Evolutionary conservation across 805 yeast species (phyloP).

Genomic region (Pichia sporocuriosa): DNA sequence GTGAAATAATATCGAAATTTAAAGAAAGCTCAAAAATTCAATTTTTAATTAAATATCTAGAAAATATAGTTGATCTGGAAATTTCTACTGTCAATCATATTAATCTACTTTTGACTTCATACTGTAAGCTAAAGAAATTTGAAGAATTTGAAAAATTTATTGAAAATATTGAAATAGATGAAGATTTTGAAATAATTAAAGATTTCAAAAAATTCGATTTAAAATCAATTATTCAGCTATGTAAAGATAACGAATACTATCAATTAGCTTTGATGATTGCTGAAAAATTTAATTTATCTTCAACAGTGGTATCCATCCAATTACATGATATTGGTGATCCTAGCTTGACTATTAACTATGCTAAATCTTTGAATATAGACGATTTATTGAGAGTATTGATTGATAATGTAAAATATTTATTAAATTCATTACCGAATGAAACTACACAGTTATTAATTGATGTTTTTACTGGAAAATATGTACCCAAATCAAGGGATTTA

Average conservation of each 20-base stretch:
- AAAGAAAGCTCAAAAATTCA: constrained; percentile 69
- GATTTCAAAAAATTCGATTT: constrained; percentile 51
- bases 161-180: constrained; percentile 29
- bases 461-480: constrained; percentile 81
- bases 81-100: constrained; percentile 73
- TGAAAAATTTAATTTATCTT: constrained; percentile 64
- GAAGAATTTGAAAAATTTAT: constrained; percentile 55
- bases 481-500: constrained; percentile 29
- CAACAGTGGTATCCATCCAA: constrained; percentile 67
- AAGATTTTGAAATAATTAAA: constrained; percentile 31
- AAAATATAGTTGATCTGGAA: constrained; percentile 47
- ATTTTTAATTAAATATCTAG: constrained; percentile 56
- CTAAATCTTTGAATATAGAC: constrained; percentile 63
- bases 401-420: constrained; percentile 47
- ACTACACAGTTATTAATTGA: constrained; percentile 78
- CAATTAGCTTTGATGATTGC: constrained; percentile 66
- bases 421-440: constrained; percentile 67
- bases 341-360: constrained; percentile 53
- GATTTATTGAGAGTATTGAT: constrained; percentile 65
- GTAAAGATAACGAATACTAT: constrained; percentile 65
- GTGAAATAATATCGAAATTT: constrained; percentile 72
- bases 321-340: constrained; percentile 59
- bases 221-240: constrained; percentile 57
- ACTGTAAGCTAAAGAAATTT: constrained; percentile 64
- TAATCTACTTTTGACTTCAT: constrained; percentile 69